Percentiles rank a stretch among this genome's conserved stretches.
Conservation (phyloP, 129 eudicot species). For the Rutidosis leptorrhynchoides region DNA sequence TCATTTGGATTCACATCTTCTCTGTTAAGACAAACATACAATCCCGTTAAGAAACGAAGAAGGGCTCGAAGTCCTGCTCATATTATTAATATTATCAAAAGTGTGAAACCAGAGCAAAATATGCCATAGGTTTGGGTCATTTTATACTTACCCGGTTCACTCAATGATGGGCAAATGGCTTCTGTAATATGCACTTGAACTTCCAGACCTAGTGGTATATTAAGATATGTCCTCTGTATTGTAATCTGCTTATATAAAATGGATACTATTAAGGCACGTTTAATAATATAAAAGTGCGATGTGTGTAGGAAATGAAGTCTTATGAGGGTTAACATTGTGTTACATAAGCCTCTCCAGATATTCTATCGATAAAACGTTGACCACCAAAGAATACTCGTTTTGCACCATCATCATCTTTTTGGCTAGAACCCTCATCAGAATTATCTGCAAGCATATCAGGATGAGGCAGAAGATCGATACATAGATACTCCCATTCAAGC, state of each 20-base stretch:
- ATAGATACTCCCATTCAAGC: conserved; percentile 88
- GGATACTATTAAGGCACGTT: conserved; percentile 17
- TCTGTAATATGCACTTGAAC: conserved; percentile 73
- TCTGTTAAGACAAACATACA: conserved; percentile 74
- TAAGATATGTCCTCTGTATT: conserved; percentile 65
- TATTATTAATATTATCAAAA: conserved; percentile 18
- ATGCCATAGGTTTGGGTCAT: background rate
- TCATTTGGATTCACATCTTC: conserved; percentile 63
- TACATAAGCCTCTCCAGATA: conserved; percentile 98
- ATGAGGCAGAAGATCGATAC: conserved; percentile 88
- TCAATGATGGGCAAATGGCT: conserved; percentile 81
- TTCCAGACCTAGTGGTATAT: conserved; percentile 78
- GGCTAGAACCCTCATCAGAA: conserved; percentile 48
- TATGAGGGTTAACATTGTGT: conserved; percentile 43
- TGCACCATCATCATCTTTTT: conserved; percentile 83
- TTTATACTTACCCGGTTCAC: conserved; percentile 78
- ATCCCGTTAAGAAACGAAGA: conserved; percentile 78
- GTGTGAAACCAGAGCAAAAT: conserved; percentile 5
- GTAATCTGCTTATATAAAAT: conserved; percentile 61
- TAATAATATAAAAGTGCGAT: conserved; percentile 9
- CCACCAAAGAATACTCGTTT: conserved; percentile 93
- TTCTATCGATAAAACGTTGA: conserved; percentile 79
- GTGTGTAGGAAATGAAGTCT: conserved; percentile 33
- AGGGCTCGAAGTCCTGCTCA: conserved; percentile 88
- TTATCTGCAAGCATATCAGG: conserved; percentile 75